A percentile compares a stretch with the other conserved stretches of the same genome.
These are phyloP conservation scores for Claviceps sorghi DNA, from an alignment of 2,329 filamentous ascomycete species.

Conservation along the genomic window DNA sequence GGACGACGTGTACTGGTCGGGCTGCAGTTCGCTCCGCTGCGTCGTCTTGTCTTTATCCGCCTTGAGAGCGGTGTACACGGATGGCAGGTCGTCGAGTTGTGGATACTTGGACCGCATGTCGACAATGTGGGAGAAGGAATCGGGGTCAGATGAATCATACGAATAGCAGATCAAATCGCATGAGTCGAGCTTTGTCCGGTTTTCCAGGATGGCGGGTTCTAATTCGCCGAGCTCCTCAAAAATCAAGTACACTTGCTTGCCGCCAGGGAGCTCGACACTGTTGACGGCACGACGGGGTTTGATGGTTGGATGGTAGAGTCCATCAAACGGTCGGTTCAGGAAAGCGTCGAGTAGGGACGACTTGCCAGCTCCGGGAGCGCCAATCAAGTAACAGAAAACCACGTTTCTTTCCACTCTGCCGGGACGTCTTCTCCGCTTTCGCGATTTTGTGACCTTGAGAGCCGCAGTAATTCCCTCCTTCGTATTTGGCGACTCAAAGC, in stretches of 20 bases:
- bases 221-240: constrained; percentile 88
- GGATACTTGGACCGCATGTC: constrained; percentile 64
- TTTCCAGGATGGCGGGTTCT: constrained; percentile 90
- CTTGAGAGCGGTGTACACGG: constrained; percentile 86
- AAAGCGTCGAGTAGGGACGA: constrained; percentile 84
- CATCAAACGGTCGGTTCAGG: constrained; percentile 71
- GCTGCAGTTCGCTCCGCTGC: constrained; percentile 81
- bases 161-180: constrained; percentile 92
- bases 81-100: constrained; percentile 75
- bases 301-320: constrained; percentile 82
- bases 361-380: constrained; percentile 75
- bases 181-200: constrained; percentile 74
- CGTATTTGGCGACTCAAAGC: constrained; percentile 71
- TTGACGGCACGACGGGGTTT: constrained; percentile 89
- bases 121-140: constrained; percentile 87
- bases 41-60: constrained; percentile 93
- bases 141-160: constrained; percentile 92
- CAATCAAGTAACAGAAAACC: constrained; percentile 82
- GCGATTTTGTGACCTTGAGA: constrained; percentile 80
- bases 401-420: constrained; percentile 88
- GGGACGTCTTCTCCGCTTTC: constrained; percentile 68
- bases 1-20: constrained; percentile 75
- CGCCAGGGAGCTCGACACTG: constrained; percentile 86
- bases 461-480: constrained; percentile 68
- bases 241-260: constrained; percentile 94